phyloP scores from a whole-genome alignment of 31 red algal genomes.

The Bonnemaisonia californica region DNA sequence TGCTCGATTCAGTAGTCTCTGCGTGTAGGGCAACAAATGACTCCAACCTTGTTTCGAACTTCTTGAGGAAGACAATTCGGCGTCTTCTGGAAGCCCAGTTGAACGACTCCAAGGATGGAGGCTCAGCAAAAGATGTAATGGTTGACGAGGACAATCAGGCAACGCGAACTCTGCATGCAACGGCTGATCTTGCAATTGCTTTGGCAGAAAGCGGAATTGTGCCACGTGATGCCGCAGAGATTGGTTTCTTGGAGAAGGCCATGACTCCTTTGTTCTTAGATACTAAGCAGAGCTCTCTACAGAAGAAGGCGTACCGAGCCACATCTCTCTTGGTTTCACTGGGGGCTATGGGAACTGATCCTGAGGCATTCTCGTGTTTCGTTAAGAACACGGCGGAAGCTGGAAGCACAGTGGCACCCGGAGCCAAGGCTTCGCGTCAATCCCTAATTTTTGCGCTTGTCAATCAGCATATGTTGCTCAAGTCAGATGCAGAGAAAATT shows the following conservation, averaged over 20 bases:
- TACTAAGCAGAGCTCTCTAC: slow-evolving; percentile 51
- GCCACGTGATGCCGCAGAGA: slow-evolving; percentile 53
- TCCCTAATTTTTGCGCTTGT: slow-evolving; percentile 48
- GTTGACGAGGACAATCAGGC: slow-evolving; percentile 3
- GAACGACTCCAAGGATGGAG: slow-evolving; percentile 4
- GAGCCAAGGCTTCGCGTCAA: slow-evolving; percentile 60
- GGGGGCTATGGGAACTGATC: not conserved
- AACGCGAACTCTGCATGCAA: slow-evolving; percentile 29
- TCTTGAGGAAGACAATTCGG: slow-evolving; percentile 63
- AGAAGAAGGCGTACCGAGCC: slow-evolving; percentile 82
- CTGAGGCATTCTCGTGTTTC: slow-evolving; percentile 25
- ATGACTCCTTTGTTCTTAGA: slow-evolving; percentile 75
- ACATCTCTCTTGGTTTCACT: slow-evolving; percentile 48
- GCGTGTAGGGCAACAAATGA: slow-evolving; percentile 53
- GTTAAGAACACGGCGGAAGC: slow-evolving; percentile 44
- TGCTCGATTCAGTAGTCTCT: slow-evolving; percentile 43
- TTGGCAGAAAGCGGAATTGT: slow-evolving; percentile 71
- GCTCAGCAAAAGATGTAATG: not conserved
- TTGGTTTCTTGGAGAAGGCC: slow-evolving; percentile 63
- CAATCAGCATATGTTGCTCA: slow-evolving; percentile 23
- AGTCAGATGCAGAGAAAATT: not conserved
- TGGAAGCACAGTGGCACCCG: slow-evolving; percentile 44
- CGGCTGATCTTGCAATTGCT: slow-evolving; percentile 69
- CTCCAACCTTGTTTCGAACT: slow-evolving; percentile 23
- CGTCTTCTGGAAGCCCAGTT: slow-evolving; percentile 58